phyloP scores from a whole-genome alignment of 805 yeast species.

The Nakazawaea holstii region DNA sequence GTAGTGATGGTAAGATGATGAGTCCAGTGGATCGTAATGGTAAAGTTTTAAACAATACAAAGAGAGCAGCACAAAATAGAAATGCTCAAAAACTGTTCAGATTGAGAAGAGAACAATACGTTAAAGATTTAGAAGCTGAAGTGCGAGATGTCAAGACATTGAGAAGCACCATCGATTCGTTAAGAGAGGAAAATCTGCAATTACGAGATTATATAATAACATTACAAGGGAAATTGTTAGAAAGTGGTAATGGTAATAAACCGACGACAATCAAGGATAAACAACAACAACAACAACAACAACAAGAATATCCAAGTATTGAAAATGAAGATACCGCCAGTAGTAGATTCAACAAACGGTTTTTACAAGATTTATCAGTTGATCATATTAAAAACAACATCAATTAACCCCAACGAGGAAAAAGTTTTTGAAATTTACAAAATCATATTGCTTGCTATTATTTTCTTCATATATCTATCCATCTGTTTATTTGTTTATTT shows the following conservation, averaged over 20 bases:
- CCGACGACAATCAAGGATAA: neutral
- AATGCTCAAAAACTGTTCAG: constrained; percentile 91
- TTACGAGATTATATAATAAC: constrained; percentile 69
- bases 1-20: constrained; percentile 8
- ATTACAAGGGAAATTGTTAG: constrained; percentile 59
- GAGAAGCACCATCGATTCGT: constrained; percentile 58
- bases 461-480: no score
- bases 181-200: constrained; percentile 64
- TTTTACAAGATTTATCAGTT: neutral
- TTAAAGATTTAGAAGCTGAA: constrained; percentile 72
- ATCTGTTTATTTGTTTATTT: no score
- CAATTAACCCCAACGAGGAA: no score
- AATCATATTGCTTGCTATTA: no score
- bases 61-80: constrained; percentile 89
- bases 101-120: constrained; percentile 73
- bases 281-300: neutral
- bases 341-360: neutral
- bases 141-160: constrained; percentile 59
- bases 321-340: neutral
- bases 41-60: constrained; percentile 54
- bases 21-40: constrained; percentile 20
- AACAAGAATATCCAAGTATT: neutral
- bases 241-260: constrained; percentile 22
- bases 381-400: no score
- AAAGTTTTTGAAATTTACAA: no score